Base-by-base conservation (phyloP, 148 eudicot genomes). In the Fallopia convolvulus region DNA sequence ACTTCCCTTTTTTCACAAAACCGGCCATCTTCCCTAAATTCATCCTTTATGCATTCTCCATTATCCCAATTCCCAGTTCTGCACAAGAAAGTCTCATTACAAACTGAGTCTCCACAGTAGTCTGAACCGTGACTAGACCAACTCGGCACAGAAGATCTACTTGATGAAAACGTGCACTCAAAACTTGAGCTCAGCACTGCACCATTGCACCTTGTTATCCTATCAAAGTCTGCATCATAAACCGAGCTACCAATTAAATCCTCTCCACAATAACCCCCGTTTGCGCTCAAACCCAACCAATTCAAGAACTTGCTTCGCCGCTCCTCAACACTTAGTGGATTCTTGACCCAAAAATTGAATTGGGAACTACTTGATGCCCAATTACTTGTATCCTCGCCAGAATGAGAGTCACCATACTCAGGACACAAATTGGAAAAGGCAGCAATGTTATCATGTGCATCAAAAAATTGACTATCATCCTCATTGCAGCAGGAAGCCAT, bases 111-210 rank as follows among this genome's bases (percentile, higher is more conserved):
- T 55, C 26, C 61, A n/a, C 2, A 18, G 26, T 6, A 55, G 48
- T 70, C 84, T 53, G 77, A 79, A 47, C 79, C 83, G 79, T 88
- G 83, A 47, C 65, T 58, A 11, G 87, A 83, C 77, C 83, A 84
- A 74, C 79, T 80, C 0, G 90, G 82, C 26, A 74, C 39, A 70
- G 92, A 83, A 50, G 87, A 86, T 77, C 82, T 79, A 65, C 88
- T 85, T 0, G 89, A 90, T 23, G 88, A 84, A 73, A 87, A 81
- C 66, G 79, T 84, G 75, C 78, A 80, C 56, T 81, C 85, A 70
- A 81, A 75, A 71, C 81, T 80, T 9, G 82, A 65, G 33, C 68
- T 79, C 73, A 84, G 40, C 75, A 80, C 90, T 21, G 82, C 88
- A 8, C 86, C 90, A 84, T 84, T 82, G 71, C n/a, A 78, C 20